Conservation (phyloP, 257 asterid genomes). For the Nicotiana benthamiana region DNA sequence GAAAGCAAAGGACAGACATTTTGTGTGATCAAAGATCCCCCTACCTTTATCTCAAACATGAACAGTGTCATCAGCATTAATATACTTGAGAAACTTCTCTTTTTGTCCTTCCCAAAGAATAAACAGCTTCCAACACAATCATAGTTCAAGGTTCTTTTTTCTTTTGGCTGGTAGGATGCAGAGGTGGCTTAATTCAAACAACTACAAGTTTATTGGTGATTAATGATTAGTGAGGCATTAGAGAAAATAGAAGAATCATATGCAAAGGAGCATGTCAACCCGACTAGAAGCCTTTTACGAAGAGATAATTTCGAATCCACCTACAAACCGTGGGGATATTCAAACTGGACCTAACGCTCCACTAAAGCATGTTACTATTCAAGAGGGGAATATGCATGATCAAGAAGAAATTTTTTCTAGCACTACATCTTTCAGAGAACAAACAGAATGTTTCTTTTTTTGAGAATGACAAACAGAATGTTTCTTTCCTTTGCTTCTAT, state of each 20-base stretch:
- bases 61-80: not conserved
- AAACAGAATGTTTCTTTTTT: too few relatives aligned
- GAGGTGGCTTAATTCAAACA: not conserved
- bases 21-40: not conserved
- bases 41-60: not conserved
- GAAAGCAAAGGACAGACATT: too few relatives aligned
- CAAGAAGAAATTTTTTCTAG: not conserved
- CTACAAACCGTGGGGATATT: not conserved
- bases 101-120: not conserved
- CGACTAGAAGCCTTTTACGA: not conserved
- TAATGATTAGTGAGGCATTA: not conserved
- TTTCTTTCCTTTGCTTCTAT: not conserved
- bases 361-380: not conserved
- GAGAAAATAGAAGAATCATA: not conserved
- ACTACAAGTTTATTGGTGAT: not conserved
- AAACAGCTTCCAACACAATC: not conserved
- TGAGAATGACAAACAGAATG: not conserved
- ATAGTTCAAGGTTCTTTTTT: not conserved
- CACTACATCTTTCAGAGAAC: not conserved
- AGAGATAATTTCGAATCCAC: not conserved
- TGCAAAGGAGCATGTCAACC: not conserved
- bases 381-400: not conserved
- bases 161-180: not conserved
- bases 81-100: not conserved
- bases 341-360: not conserved